These are phyloP conservation scores for Penicillium sp. DNA, from an alignment of 2,329 filamentous ascomycete species.

Conservation along the genomic window DNA sequence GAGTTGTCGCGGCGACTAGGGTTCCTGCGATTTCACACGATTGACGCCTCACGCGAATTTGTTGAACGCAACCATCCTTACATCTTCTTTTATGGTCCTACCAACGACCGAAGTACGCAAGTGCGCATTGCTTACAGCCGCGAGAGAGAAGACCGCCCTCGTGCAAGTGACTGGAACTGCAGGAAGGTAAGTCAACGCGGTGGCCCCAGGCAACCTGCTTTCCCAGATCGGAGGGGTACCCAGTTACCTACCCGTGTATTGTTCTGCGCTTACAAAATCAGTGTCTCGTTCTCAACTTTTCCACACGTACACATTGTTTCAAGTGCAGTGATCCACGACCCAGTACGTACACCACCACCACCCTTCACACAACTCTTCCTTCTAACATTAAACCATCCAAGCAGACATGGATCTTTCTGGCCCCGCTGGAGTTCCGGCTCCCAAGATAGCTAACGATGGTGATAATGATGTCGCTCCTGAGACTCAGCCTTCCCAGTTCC, in stretches of 20 bases:
- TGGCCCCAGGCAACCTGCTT: neutral
- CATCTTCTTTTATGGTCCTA: constrained; percentile 52
- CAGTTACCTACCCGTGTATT: neutral
- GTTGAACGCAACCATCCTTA: constrained; percentile 53
- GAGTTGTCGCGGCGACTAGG: constrained; percentile 57
- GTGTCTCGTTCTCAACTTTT: constrained; percentile 59
- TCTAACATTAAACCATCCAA: constrained; percentile 15
- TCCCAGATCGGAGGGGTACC: no score
- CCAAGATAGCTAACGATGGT: constrained; percentile 51
- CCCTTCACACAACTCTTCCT: neutral
- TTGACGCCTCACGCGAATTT: constrained; percentile 54
- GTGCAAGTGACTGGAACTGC: constrained; percentile 58
- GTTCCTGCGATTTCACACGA: constrained; percentile 55
- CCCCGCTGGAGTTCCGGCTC: constrained; percentile 41
- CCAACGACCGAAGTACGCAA: constrained; percentile 44
- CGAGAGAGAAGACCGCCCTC: constrained; percentile 53
- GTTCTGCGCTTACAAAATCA: constrained; percentile 27
- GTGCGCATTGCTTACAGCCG: constrained; percentile 56
- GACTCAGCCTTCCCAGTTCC: constrained; percentile 68
- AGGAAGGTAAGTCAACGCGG: constrained; percentile 43
- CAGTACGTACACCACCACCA: constrained; percentile 42
- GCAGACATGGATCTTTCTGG: constrained; percentile 30
- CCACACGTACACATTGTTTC: constrained; percentile 57
- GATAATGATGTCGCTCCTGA: constrained; percentile 57
- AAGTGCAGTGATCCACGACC: constrained; percentile 57